Conservation (phyloP, 345 rosid genomes). For the Theobroma cacao region DNA sequence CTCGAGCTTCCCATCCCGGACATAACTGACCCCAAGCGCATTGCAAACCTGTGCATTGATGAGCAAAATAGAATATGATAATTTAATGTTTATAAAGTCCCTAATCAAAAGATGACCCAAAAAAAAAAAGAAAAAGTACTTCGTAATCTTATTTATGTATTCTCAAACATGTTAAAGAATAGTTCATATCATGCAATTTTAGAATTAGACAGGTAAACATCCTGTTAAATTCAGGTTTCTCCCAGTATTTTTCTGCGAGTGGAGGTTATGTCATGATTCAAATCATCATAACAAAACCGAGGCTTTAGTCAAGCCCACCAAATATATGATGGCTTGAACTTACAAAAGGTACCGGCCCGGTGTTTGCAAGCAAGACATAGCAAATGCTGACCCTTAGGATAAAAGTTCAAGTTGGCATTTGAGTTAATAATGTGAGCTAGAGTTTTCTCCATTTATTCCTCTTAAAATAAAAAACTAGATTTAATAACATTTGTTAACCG, state of each 20-base stretch:
- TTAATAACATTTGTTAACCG: neutral
- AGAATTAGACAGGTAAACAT: neutral
- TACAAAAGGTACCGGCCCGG: neutral
- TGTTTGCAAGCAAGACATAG: neutral
- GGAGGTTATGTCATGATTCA: neutral
- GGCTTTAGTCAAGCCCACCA: neutral
- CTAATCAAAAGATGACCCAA: neutral
- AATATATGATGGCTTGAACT: neutral
- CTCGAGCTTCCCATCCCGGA: conserved; percentile 75
- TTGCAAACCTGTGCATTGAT: conserved; percentile 44
- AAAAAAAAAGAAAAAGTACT: no score
- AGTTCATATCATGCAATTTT: neutral
- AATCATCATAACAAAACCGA: neutral
- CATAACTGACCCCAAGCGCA: conserved; percentile 75
- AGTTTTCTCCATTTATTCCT: neutral
- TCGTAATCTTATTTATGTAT: neutral
- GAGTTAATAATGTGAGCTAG: neutral
- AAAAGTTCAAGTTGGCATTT: neutral
- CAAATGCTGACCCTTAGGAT: neutral
- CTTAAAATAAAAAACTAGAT: neutral
- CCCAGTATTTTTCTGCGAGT: neutral
- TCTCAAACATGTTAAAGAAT: no score
- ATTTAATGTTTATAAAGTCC: neutral
- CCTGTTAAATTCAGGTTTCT: neutral
- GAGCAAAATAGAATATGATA: neutral